phyloP scores from a whole-genome alignment of 805 yeast species.

The Dipodascopsis tothii region DNA sequence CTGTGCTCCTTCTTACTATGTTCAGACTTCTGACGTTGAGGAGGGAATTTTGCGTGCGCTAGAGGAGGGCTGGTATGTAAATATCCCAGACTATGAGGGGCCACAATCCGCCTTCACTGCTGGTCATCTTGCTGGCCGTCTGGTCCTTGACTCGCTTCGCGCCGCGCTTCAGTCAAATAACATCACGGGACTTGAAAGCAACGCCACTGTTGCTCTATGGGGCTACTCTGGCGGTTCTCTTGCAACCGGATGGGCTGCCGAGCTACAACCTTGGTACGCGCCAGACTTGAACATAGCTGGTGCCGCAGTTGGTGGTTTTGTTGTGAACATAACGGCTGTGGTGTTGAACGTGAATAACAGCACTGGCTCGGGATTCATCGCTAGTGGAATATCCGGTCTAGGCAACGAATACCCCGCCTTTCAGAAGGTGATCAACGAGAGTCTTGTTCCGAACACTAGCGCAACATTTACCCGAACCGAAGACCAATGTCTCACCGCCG shows the following conservation, averaged over 20 bases:
- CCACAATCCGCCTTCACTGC: constrained; percentile 27
- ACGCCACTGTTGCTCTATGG: constrained; percentile 24
- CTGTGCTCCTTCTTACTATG: constrained; percentile 28
- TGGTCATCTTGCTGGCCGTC: constrained; percentile 26
- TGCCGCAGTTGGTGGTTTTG: constrained; percentile 25
- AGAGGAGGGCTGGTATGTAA: constrained; percentile 21
- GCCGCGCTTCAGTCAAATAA: background rate
- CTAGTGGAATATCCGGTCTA: background rate
- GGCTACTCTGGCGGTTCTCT: constrained; percentile 29
- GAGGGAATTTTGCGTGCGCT: constrained; percentile 8
- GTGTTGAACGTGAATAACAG: constrained; percentile 3
- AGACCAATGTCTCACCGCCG: background rate
- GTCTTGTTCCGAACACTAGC: background rate
- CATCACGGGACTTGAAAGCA: constrained; percentile 16
- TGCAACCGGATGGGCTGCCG: constrained; percentile 28
- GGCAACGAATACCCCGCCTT: background rate
- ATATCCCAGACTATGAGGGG: constrained; percentile 30
- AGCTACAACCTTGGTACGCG: constrained; percentile 22
- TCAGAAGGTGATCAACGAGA: background rate
- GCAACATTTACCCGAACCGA: background rate
- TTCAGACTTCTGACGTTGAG: constrained; percentile 5
- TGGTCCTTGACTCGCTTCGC: constrained; percentile 20
- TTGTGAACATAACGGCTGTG: constrained; percentile 23
- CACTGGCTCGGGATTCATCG: background rate
- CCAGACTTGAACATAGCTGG: constrained; percentile 25